phyloP scores from a whole-genome alignment of 73 alveolate species.

The Urostyla sp. region DNA sequence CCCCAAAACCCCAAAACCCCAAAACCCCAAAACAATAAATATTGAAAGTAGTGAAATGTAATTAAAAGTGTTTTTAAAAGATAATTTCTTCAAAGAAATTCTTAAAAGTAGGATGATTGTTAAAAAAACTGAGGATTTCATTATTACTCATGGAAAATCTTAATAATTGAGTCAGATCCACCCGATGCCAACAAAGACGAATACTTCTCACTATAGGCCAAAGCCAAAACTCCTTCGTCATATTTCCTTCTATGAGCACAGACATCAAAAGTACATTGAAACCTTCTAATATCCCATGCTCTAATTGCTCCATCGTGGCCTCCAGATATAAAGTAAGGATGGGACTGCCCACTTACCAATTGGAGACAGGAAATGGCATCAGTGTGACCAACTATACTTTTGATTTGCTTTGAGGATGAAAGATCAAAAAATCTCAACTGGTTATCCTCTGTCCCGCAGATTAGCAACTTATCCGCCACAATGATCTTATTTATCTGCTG shows the following conservation, averaged over 20 bases:
- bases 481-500: conserved; percentile 63
- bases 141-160: conserved; percentile 54
- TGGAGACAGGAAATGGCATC: conserved; percentile 81
- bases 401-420: conserved; percentile 61
- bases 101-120: too few relatives aligned
- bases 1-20: too few relatives aligned
- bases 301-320: conserved; percentile 91
- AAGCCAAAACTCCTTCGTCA: conserved; percentile 79
- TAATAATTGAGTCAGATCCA: conserved; percentile 67
- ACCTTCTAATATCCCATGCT: conserved; percentile 90
- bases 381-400: conserved; percentile 89
- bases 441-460: conserved; percentile 88
- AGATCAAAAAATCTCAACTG: conserved; percentile 85
- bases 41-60: too few relatives aligned
- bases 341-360: not conserved
- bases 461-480: conserved; percentile 51
- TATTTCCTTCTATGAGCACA: conserved; percentile 90
- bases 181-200: conserved; percentile 63
- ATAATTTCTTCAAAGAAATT: too few relatives aligned
- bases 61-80: too few relatives aligned
- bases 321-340: conserved; percentile 69
- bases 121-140: too few relatives aligned
- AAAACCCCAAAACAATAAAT: too few relatives aligned
- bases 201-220: conserved; percentile 22
- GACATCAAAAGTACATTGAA: conserved; percentile 78